A percentile compares a stretch with the other conserved stretches of the same genome.
phyloP scores from a whole-genome alignment of 1,284 basidiomycete species.

The Trichosporon sp. region DNA sequence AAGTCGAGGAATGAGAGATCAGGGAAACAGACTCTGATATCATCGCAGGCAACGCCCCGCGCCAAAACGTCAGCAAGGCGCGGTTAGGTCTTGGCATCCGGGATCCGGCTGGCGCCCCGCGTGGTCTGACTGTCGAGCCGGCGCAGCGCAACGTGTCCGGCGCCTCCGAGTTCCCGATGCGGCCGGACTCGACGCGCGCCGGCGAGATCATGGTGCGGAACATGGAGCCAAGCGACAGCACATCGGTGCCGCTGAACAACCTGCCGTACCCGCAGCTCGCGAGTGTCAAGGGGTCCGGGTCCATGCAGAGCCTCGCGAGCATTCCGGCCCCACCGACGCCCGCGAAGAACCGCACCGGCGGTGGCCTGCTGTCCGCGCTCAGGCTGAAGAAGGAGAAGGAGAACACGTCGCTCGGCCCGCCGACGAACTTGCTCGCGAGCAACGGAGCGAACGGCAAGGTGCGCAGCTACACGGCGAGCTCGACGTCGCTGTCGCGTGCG shows the following conservation, averaged over 20 bases:
- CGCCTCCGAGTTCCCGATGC: conserved; percentile 46
- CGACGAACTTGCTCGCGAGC: background rate
- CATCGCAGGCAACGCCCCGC: conserved; percentile 9
- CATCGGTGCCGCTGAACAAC: conserved; percentile 53
- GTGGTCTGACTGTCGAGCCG: background rate
- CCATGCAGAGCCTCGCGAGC: conserved; percentile 31
- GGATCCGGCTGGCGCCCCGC: background rate
- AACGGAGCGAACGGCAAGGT: conserved; percentile 8
- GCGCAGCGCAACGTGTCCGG: conserved; percentile 37
- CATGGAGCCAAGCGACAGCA: conserved; percentile 40
- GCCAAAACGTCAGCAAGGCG: conserved; percentile 1
- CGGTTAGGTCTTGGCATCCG: conserved; percentile 8
- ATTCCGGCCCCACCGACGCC: conserved; percentile 18
- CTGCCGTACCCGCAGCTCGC: conserved; percentile 69
- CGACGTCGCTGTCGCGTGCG: background rate
- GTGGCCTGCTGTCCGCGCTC: conserved; percentile 35
- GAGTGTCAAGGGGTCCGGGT: conserved; percentile 16
- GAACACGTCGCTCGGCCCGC: conserved; percentile 12
- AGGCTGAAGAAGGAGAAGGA: conserved; percentile 38
- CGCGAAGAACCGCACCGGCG: conserved; percentile 20
- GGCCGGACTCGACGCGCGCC: conserved; percentile 43
- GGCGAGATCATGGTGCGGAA: conserved; percentile 42
- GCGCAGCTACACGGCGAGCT: background rate
- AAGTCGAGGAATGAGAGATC: background rate
- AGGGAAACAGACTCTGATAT: background rate